Evolutionary conservation across 1,284 basidiomycete species (phyloP).

Genomic region (Porogramme epimiltina): DNA sequence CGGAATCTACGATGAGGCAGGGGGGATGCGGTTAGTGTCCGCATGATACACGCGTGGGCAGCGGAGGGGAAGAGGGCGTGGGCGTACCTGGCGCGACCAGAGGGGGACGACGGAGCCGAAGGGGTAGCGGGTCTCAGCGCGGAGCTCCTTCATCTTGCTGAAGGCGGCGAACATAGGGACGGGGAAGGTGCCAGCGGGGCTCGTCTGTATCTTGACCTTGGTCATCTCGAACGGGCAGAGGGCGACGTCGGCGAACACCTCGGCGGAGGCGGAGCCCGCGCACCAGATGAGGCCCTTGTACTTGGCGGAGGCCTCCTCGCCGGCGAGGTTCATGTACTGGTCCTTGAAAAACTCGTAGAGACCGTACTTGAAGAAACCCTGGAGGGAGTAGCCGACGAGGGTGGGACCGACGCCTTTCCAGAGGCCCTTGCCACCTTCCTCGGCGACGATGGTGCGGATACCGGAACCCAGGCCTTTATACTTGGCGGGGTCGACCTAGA

Average conservation of each 20-base stretch:
- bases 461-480: conserved; percentile 77
- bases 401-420: conserved; percentile 95
- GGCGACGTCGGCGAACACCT: conserved; percentile 93
- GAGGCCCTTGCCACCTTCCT: conserved; percentile 85
- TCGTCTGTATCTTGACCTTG: conserved; percentile 86
- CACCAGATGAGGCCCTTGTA: conserved; percentile 97
- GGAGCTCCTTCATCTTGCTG: conserved; percentile 62
- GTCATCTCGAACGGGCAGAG: conserved; percentile 84
- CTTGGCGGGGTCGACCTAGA: conserved; percentile 75
- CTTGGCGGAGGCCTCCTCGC: conserved; percentile 80
- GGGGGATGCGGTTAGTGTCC: not conserved
- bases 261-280: conserved; percentile 89
- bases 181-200: conserved; percentile 72
- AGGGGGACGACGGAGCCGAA: conserved; percentile 81
- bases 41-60: not conserved
- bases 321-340: conserved; percentile 81
- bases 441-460: conserved; percentile 76
- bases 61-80: too few species aligned
- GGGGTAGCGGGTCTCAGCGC: conserved; percentile 73
- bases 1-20: conserved; percentile 78
- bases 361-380: conserved; percentile 97
- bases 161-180: conserved; percentile 71
- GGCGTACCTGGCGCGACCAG: conserved; percentile 79
- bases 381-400: conserved; percentile 91
- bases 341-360: conserved; percentile 98